These are phyloP conservation scores for Alternaria angustiovoidea DNA, from an alignment of 2,329 filamentous ascomycete species.

Conservation along the genomic window DNA sequence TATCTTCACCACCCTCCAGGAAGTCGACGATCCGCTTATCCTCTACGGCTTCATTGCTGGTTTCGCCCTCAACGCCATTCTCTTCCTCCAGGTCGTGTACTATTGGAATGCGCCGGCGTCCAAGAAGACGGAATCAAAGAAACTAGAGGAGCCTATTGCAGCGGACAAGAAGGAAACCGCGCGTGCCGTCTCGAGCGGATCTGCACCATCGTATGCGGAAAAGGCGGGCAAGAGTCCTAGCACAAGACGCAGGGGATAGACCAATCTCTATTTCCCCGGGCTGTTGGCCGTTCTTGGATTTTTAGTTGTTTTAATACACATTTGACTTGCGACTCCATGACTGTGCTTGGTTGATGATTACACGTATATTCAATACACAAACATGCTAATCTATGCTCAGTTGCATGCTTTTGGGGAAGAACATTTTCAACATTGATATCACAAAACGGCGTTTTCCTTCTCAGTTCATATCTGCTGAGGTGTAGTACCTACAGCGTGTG, in stretches of 20 bases:
- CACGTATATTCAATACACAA: constrained; percentile 3
- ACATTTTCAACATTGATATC: background rate
- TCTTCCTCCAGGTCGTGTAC: constrained; percentile 90
- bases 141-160: constrained; percentile 49
- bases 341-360: background rate
- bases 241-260: constrained; percentile 63
- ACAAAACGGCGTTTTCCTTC: background rate
- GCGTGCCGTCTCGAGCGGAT: constrained; percentile 47
- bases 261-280: background rate
- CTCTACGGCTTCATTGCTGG: constrained; percentile 93
- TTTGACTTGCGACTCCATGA: background rate
- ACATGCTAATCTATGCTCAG: background rate
- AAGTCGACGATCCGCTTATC: constrained; percentile 96
- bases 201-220: constrained; percentile 48
- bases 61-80: constrained; percentile 85
- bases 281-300: background rate
- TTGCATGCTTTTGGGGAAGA: background rate
- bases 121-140: constrained; percentile 46
- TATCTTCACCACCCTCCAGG: constrained; percentile 97
- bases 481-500: constrained; percentile 41
- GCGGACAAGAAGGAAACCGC: constrained; percentile 43
- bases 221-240: constrained; percentile 59
- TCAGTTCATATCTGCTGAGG: constrained; percentile 36
- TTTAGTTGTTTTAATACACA: constrained; percentile 3
- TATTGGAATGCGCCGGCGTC: constrained; percentile 79